Percentiles rank a stretch among this genome's conserved stretches.
phyloP scores from a whole-genome alignment of 2,329 filamentous ascomycete genomes.

The Calycina herbarum region DNA sequence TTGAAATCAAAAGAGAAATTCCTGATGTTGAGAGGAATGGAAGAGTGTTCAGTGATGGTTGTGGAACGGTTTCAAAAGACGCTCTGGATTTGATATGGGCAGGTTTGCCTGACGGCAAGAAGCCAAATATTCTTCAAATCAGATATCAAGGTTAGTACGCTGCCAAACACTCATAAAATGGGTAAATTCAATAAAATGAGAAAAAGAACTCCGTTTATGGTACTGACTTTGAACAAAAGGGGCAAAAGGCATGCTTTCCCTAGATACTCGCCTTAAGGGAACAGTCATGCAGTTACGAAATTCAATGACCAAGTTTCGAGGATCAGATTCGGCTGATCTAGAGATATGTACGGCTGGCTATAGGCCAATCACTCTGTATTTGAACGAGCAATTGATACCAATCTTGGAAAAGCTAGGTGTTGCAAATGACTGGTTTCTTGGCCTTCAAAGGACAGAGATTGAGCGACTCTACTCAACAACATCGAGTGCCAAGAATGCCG shows the following conservation, averaged over 20 bases:
- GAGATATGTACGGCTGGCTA: conserved; percentile 72
- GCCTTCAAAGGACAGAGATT: conserved; percentile 64
- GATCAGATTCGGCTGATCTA: conserved; percentile 53
- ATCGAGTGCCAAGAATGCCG: conserved; percentile 58
- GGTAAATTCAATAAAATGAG: background rate
- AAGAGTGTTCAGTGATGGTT: conserved; percentile 75
- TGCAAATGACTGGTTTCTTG: conserved; percentile 56
- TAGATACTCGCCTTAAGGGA: conserved; percentile 62
- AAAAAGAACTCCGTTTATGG: background rate
- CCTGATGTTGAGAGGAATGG: conserved; percentile 52
- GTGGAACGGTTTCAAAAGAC: conserved; percentile 67
- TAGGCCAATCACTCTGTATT: conserved; percentile 65
- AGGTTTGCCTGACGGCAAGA: conserved; percentile 47
- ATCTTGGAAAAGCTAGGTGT: conserved; percentile 79
- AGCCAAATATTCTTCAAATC: conserved; percentile 72
- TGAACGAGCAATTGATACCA: conserved; percentile 82
- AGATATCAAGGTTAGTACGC: conserved; percentile 57
- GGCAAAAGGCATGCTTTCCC: conserved; percentile 74
- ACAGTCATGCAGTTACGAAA: conserved; percentile 60
- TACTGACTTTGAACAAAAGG: conserved; percentile 41
- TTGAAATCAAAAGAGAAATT: conserved; percentile 40
- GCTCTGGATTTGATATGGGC: conserved; percentile 61
- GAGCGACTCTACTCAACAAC: conserved; percentile 59
- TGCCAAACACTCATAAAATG: background rate
- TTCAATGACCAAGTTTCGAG: conserved; percentile 80